Base-by-base conservation (phyloP, 768 basidiomycete species). In the Mycena leptocephala region DNA sequence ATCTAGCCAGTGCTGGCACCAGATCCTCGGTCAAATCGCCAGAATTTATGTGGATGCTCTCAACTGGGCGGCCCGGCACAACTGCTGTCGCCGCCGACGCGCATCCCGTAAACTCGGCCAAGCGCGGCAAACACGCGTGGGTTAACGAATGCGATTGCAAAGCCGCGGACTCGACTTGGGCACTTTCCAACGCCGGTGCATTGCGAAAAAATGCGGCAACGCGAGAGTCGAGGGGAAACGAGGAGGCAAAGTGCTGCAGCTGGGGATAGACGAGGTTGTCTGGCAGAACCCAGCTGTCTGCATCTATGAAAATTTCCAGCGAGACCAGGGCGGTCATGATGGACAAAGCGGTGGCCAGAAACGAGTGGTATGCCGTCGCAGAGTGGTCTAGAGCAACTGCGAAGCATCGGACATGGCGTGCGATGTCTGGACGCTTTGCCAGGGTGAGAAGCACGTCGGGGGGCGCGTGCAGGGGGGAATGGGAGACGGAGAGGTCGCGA, bases 11-110 rank as follows among this genome's bases (percentile, higher is more conserved):
- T 33, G 84, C 84, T 56, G 86, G 85, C 28, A 94, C 86, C 79
- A 92, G 88, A 32, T 89, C 90, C 77, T 92, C 90, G 28, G 89
- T 86, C 76, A 95, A 84, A 82, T 91, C 90, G 35, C 91, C 88
- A n/a, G 88, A 90, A 72, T 88, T 89, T 70, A 95, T 88, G 81
- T 92, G 90, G 62, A 95, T 88, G 80, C 88, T 89, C 75, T 90
- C 85, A 46, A 95, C 87, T 13, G 95, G 94, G 26, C 94, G 90
- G 20, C 92, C 91, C 55, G 93, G 93, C 4, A 94, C 88, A 79
- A 95, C 84, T 30, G 85, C 83, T 65, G 86, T 84, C 28, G 94
- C 93, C 26, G 88, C 88, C 63, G 88, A 84, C 37, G 90, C 85
- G 24, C 94, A 91, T 26, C 94, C 95, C 65, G 89, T 88, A 82